These are phyloP conservation scores for Neonectria ditissima DNA, from an alignment of 2,329 filamentous ascomycete species.

Conservation along the genomic window DNA sequence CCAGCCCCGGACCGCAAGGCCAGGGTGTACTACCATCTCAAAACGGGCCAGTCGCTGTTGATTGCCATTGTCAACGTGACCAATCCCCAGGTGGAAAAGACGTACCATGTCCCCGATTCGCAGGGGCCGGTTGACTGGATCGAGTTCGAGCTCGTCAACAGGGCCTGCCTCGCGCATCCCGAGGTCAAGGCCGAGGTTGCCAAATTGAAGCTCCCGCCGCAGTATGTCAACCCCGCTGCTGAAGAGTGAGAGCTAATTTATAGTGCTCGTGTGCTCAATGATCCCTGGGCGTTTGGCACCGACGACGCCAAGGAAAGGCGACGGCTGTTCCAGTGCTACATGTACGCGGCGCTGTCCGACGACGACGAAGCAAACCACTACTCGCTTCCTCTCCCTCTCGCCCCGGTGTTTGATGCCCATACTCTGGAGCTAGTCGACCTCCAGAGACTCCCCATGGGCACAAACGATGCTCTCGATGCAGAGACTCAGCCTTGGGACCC, in stretches of 20 bases:
- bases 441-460: conserved; percentile 17
- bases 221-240: neutral
- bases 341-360: conserved; percentile 28
- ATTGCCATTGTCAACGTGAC: conserved; percentile 25
- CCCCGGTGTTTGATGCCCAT: conserved; percentile 32
- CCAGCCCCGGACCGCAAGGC: conserved; percentile 23
- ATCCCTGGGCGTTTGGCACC: conserved; percentile 27
- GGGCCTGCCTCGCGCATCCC: conserved; percentile 23
- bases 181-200: conserved; percentile 30
- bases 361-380: conserved; percentile 34
- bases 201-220: conserved; percentile 31
- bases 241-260: too few relatives aligned
- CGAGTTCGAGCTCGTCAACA: conserved; percentile 24
- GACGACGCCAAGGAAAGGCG: conserved; percentile 20
- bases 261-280: conserved; percentile 22
- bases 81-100: conserved; percentile 10
- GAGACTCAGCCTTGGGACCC: conserved; percentile 30
- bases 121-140: conserved; percentile 28
- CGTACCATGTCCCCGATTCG: conserved; percentile 16
- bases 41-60: conserved; percentile 16
- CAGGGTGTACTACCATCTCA: conserved; percentile 25
- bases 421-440: conserved; percentile 26
- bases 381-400: conserved; percentile 30
- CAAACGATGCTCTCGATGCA: conserved; percentile 7
- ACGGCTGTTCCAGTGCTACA: conserved; percentile 36